Base-by-base conservation (phyloP, 2,329 filamentous ascomycete genomes). In the Cladosporium sp. region DNA sequence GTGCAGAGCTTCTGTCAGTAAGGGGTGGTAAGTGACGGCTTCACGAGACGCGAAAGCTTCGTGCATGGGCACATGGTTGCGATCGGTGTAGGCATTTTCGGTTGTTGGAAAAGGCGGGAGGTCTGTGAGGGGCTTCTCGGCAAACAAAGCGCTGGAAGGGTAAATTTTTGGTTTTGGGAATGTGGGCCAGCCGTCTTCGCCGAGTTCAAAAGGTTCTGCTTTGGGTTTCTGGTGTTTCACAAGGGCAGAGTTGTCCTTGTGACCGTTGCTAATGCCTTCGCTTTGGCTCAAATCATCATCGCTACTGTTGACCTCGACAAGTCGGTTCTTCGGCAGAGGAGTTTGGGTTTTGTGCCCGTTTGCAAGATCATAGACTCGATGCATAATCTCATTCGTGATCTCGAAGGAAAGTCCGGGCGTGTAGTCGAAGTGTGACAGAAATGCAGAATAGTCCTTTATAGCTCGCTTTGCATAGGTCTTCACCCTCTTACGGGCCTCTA, bases 1-100 rank as follows among this genome's bases (percentile, higher is more conserved):
- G 66, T 94, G 88, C 0, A 94, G 77, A 1, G 85, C 85, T 57
- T 94, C 88, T 6, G 82, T 82, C 9, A 94, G 75, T 7, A 93
- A 76, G 0, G 88, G 89, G 60, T 94, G 88, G 64, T 88, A 93
- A 1, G 87, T 93, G 22, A 88, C 76, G 35, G 78, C 77, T 69
- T 89, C 86, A 38, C 79, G 74, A 25, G 27, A 45, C 41, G 69
- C 67, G 35, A 71, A 68, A 13, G 66, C 63, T 27, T 62, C 45
- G 60, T 62, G 32, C 52, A 63, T 16, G 9, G 59, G 55, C 41
- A 62, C 15, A 19, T 19, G n/a, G 4, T n/a, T 27, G 16, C 19
- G 53, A 42, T 59, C 59, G 46, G 58, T 59, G 19, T 54, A 43
- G 13, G 53, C 54, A 12, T 57, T 56, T 22, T 62, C 56, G 6